Conservation (phyloP, 2,329 filamentous ascomycete species). For the Colletotrichum sp. region DNA sequence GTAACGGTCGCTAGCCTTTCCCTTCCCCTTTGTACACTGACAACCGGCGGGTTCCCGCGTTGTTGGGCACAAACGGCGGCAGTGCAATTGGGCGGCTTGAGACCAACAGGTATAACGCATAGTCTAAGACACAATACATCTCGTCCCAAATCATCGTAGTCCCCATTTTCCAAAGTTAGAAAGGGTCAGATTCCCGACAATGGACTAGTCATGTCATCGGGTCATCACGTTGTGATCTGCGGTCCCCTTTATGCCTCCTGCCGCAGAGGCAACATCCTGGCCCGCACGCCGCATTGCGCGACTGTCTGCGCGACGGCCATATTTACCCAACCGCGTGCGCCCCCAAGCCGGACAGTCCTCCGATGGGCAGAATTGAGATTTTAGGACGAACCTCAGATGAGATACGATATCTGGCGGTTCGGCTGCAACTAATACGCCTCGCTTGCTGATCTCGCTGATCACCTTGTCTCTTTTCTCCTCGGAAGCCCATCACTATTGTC, state of each 20-base stretch:
- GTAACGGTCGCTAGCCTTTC: slow-evolving; percentile 2
- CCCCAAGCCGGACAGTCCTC: not conserved
- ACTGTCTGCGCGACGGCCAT: not conserved
- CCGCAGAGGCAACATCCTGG: slow-evolving; percentile 3
- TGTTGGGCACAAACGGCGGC: slow-evolving; percentile 1
- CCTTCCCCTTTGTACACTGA: not conserved
- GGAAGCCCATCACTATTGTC: not conserved
- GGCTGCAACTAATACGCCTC: not conserved
- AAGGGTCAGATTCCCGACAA: slow-evolving; percentile 2
- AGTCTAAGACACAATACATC: not conserved
- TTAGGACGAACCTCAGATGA: slow-evolving; percentile 5
- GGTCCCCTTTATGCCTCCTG: slow-evolving; percentile 12
- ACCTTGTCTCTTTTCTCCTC: not conserved
- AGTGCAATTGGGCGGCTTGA: not conserved
- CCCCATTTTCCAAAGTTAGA: slow-evolving; percentile 10
- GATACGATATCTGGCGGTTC: not conserved
- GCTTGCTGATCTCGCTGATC: not conserved
- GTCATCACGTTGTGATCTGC: slow-evolving; percentile 12
- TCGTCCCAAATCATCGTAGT: slow-evolving; percentile 7
- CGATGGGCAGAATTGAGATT: not conserved
- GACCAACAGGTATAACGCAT: slow-evolving; percentile 10
- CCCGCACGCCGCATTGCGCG: not conserved
- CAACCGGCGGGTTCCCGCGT: not conserved
- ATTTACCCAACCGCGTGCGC: not conserved
- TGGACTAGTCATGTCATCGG: slow-evolving; percentile 16